A percentile compares a stretch with the other conserved stretches of the same genome.
phyloP scores from a whole-genome alignment of 805 yeast species.

The Novakomyces olei region DNA sequence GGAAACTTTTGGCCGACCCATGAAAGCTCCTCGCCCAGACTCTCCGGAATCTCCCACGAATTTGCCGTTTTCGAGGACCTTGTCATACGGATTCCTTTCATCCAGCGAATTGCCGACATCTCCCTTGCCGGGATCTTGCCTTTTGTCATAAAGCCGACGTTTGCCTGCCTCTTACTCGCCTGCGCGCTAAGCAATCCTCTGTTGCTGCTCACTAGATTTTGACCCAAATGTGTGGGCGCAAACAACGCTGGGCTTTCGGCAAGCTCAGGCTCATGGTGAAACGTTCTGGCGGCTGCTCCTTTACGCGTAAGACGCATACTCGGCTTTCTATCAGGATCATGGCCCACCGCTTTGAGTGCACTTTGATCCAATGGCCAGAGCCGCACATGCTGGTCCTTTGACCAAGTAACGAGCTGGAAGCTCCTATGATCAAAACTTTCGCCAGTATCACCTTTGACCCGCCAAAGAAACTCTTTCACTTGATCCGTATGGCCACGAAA shows the following conservation, averaged over 20 bases:
- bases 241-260: not conserved
- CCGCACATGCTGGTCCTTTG: slow-evolving; percentile 64
- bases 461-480: slow-evolving; percentile 74
- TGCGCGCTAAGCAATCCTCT: not conserved
- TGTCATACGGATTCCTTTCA: slow-evolving; percentile 73
- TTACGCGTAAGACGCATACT: slow-evolving; percentile 20
- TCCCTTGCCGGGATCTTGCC: slow-evolving; percentile 7
- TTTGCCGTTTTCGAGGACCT: slow-evolving; percentile 14
- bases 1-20: slow-evolving; percentile 76
- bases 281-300: slow-evolving; percentile 26
- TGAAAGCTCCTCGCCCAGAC: slow-evolving; percentile 80
- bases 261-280: slow-evolving; percentile 28
- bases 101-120: slow-evolving; percentile 67
- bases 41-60: slow-evolving; percentile 22
- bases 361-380: slow-evolving; percentile 49
- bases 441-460: slow-evolving; percentile 32
- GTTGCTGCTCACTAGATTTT: not conserved
- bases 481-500: slow-evolving; percentile 72
- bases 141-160: slow-evolving; percentile 8
- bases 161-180: not conserved
- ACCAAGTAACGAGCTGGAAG: slow-evolving; percentile 85
- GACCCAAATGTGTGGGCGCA: not conserved
- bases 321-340: slow-evolving; percentile 19
- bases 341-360: slow-evolving; percentile 21
- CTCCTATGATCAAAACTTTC: slow-evolving; percentile 41